These are phyloP conservation scores for Coemansia aciculifera DNA, from an alignment of 192 early-diverging fungal genomes.

Conservation along the genomic window DNA sequence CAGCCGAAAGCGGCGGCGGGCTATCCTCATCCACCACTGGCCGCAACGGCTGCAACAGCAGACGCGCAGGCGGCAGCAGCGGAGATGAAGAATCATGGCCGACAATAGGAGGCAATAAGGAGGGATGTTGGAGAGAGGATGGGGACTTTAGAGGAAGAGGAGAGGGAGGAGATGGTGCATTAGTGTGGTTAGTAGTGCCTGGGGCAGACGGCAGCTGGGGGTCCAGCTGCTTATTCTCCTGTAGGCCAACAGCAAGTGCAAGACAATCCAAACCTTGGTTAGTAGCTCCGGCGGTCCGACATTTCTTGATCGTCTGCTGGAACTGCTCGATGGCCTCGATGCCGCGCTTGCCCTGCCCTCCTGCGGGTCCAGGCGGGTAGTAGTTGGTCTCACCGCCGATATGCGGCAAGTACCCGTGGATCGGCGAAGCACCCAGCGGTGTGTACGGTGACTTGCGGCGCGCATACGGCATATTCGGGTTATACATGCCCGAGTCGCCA, in stretches of 20 bases:
- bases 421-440: conserved; percentile 33
- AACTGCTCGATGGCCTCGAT: conserved; percentile 52
- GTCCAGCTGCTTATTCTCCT: conserved; percentile 42
- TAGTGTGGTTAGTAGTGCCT: conserved; percentile 16
- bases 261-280: conserved; percentile 60
- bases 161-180: conserved; percentile 21
- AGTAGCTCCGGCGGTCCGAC: conserved; percentile 34
- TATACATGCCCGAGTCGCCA: conserved; percentile 20
- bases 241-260: conserved; percentile 54
- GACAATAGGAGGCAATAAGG: conserved; percentile 2
- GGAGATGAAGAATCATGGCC: conserved; percentile 7
- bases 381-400: conserved; percentile 18
- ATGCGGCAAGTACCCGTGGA: conserved; percentile 43
- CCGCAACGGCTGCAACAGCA: conserved; percentile 19
- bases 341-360: conserved; percentile 37
- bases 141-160: conserved; percentile 12
- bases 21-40: background rate
- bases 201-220: conserved; percentile 21
- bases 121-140: conserved; percentile 8
- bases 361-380: conserved; percentile 1
- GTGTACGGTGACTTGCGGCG: conserved; percentile 46
- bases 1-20: conserved; percentile 42
- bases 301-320: conserved; percentile 52
- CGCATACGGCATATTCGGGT: conserved; percentile 17
- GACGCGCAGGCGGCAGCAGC: conserved; percentile 1